Conservation (phyloP, 2,329 filamentous ascomycete genomes). For the Ceratocystis destructans region DNA sequence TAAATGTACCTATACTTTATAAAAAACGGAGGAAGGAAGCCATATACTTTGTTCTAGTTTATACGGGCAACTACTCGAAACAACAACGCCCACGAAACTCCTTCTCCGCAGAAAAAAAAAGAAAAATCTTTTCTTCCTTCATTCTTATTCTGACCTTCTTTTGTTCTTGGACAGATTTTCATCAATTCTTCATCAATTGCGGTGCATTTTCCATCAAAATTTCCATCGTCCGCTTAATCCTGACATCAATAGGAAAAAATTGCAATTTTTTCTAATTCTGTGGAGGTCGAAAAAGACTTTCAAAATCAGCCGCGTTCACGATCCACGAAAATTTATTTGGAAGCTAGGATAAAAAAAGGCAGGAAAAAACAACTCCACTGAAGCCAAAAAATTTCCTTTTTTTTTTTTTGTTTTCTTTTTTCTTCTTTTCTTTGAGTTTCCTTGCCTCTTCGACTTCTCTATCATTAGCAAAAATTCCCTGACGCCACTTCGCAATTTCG, state of each 20-base stretch:
- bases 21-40: too few relatives aligned
- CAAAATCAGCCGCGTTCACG: not conserved
- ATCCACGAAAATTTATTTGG: slow-evolving; percentile 9
- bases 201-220: not conserved
- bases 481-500: not conserved
- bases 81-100: not conserved
- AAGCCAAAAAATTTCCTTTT: slow-evolving; percentile 11
- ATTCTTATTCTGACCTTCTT: not conserved
- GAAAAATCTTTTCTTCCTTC: not conserved
- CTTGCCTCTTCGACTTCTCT: not conserved
- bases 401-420: not conserved
- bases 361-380: slow-evolving; percentile 13
- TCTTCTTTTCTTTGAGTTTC: not conserved
- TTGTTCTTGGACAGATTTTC: not conserved
- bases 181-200: not conserved
- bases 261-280: not conserved
- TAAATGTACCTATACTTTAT: too few relatives aligned
- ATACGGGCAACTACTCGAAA: not conserved
- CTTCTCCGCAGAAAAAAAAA: not conserved
- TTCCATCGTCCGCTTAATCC: not conserved
- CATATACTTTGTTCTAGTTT: too few relatives aligned
- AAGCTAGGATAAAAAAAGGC: slow-evolving; percentile 4
- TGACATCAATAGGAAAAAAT: not conserved
- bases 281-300: not conserved
- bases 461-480: not conserved